Percentiles rank a stretch among this genome's conserved stretches.
These are phyloP conservation scores for Alopecurus myosuroides DNA, from an alignment of 176 grass and related monocot genomes.

Conservation along the genomic window DNA sequence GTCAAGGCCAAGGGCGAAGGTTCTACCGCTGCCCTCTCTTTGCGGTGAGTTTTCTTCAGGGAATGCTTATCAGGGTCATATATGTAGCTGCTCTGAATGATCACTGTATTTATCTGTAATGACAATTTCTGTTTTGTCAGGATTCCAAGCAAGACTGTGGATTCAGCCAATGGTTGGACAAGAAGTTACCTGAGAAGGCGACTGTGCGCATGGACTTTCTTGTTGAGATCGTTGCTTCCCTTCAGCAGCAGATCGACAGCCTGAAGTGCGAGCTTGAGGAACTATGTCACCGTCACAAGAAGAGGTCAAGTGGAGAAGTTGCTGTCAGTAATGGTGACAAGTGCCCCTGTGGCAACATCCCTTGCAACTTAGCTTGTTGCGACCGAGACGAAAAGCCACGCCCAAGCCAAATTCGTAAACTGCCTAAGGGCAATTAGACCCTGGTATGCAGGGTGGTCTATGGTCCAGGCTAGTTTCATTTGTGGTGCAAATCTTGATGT, in stretches of 20 bases:
- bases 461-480: neutral
- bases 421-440: neutral
- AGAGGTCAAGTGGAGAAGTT: neutral
- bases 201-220: neutral
- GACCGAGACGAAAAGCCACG: neutral
- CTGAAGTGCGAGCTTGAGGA: neutral
- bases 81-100: neutral
- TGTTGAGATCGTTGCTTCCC: neutral
- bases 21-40: constrained; percentile 5
- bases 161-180: constrained; percentile 4
- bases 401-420: neutral
- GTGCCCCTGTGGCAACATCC: neutral
- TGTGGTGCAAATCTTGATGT: neutral
- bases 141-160: neutral
- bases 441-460: neutral
- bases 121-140: neutral
- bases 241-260: neutral
- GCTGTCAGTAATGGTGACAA: neutral
- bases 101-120: neutral
- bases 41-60: neutral
- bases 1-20: neutral
- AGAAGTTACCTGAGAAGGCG: neutral
- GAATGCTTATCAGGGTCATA: neutral
- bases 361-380: neutral
- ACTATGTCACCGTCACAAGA: neutral